A percentile compares a stretch with the other conserved stretches of the same genome.
Conservation (phyloP, 2,329 filamentous ascomycete genomes). For the Exophiala oligosperma region DNA sequence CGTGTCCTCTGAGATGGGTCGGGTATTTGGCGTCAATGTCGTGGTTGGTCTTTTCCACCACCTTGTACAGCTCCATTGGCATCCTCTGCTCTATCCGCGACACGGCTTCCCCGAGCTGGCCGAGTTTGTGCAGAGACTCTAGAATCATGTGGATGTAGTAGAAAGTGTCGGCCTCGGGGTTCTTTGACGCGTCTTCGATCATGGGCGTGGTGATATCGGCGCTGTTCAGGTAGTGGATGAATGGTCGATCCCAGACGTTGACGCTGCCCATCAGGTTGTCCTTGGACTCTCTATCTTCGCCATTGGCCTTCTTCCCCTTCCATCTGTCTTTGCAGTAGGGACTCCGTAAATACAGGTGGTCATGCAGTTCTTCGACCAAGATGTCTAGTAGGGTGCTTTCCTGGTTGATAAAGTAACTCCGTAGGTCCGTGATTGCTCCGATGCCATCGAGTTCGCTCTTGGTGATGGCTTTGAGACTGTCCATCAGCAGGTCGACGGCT, state of each 20-base stretch:
- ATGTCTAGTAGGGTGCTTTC: slow-evolving; percentile 92
- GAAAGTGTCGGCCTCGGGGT: slow-evolving; percentile 93
- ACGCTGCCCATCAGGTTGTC: slow-evolving; percentile 23
- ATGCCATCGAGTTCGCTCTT: slow-evolving; percentile 90
- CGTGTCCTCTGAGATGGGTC: slow-evolving; percentile 63
- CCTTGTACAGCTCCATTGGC: slow-evolving; percentile 87
- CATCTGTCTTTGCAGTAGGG: slow-evolving; percentile 96
- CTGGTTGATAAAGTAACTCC: slow-evolving; percentile 87
- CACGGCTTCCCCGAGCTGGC: slow-evolving; percentile 79
- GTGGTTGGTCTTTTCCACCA: slow-evolving; percentile 92
- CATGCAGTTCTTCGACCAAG: slow-evolving; percentile 93
- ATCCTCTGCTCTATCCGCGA: slow-evolving; percentile 90
- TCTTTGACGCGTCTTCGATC: slow-evolving; percentile 85
- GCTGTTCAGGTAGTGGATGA: slow-evolving; percentile 59
- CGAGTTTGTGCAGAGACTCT: slow-evolving; percentile 87
- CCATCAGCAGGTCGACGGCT: slow-evolving; percentile 88
- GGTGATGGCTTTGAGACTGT: slow-evolving; percentile 77
- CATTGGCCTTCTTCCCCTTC: slow-evolving; percentile 65
- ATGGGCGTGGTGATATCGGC: slow-evolving; percentile 58
- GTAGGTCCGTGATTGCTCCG: slow-evolving; percentile 80
- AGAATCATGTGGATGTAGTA: slow-evolving; percentile 86
- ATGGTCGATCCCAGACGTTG: slow-evolving; percentile 52
- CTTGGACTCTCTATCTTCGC: slow-evolving; percentile 32
- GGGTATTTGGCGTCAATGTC: slow-evolving; percentile 93
- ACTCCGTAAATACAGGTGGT: slow-evolving; percentile 95